These are phyloP conservation scores for Ogataea nakhonphanomensis DNA, from an alignment of 805 yeast species.

Conservation along the genomic window DNA sequence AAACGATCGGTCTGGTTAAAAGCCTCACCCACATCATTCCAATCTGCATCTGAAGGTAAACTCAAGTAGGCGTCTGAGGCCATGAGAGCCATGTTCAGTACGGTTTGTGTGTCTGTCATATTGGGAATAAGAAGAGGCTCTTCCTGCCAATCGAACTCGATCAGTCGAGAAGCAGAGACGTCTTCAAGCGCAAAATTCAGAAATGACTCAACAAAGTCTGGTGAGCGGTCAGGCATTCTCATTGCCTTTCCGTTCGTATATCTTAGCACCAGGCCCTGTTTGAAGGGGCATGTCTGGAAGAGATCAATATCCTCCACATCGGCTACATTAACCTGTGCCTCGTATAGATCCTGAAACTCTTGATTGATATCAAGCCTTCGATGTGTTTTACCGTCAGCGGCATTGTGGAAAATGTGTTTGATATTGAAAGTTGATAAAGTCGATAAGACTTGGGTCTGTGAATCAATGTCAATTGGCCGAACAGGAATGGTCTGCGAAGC, in stretches of 20 bases:
- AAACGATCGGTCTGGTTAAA: constrained; percentile 58
- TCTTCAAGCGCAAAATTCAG: constrained; percentile 51
- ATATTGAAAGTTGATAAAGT: constrained; percentile 29
- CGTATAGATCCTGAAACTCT: constrained; percentile 6
- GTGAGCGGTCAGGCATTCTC: constrained; percentile 47
- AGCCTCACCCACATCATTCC: constrained; percentile 57
- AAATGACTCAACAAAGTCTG: constrained; percentile 65
- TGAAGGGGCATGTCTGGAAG: constrained; percentile 20
- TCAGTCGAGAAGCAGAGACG: constrained; percentile 30
- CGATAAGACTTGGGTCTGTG: neutral
- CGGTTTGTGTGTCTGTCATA: constrained; percentile 66
- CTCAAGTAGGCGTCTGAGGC: constrained; percentile 89
- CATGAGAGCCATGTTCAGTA: constrained; percentile 75
- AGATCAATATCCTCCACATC: constrained; percentile 4
- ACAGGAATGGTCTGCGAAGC: neutral
- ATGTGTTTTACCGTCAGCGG: constrained; percentile 45
- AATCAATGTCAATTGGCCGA: neutral
- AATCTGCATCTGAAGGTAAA: constrained; percentile 73
- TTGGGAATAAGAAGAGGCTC: constrained; percentile 62
- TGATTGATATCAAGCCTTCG: constrained; percentile 33
- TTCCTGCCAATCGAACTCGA: constrained; percentile 64
- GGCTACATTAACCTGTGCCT: neutral
- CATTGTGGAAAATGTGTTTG: constrained; percentile 62
- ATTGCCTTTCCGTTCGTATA: constrained; percentile 17
- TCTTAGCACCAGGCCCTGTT: constrained; percentile 18